Evolutionary conservation across 1,284 basidiomycete genomes (phyloP).

Genomic region (Apiotrichum gamsii): DNA sequence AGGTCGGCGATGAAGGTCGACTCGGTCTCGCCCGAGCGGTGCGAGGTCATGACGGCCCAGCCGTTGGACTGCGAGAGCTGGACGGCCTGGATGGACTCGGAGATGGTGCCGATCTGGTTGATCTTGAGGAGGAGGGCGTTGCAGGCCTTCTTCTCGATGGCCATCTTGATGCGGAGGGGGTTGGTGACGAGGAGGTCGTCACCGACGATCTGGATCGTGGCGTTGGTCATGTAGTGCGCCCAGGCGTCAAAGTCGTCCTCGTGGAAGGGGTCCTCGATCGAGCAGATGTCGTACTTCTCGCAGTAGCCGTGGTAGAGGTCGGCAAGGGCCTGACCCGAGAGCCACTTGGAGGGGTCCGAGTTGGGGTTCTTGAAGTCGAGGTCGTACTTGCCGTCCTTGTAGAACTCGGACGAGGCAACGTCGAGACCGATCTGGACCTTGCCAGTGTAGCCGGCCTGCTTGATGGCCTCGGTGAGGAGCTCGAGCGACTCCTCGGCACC

Average conservation of each 20-base stretch:
- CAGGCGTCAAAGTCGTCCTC: conserved; percentile 99
- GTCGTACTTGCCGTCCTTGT: conserved; percentile 99
- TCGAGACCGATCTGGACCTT: conserved; percentile 99
- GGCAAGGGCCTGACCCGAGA: conserved; percentile 85
- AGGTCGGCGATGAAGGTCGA: conserved; percentile 97
- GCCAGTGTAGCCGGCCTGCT: conserved; percentile 95
- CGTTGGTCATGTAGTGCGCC: conserved; percentile 72
- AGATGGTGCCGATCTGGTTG: conserved; percentile 99
- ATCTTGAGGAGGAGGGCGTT: conserved; percentile 98
- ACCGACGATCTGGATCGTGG: conserved; percentile 72
- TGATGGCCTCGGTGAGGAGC: conserved; percentile 90
- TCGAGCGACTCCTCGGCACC: conserved; percentile 97
- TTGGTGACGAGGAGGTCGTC: conserved; percentile 99
- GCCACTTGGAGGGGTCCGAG: conserved; percentile 94
- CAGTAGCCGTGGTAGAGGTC: conserved; percentile 82
- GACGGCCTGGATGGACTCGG: conserved; percentile 79
- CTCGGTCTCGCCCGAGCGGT: conserved; percentile 95
- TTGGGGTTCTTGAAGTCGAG: conserved; percentile 98
- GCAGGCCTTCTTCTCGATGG: conserved; percentile 99
- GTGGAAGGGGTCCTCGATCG: conserved; percentile 99
- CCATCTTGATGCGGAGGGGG: conserved; percentile 95
- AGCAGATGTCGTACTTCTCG: conserved; percentile 92
- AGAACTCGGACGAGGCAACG: conserved; percentile 99
- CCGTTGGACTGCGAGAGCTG: conserved; percentile 94
- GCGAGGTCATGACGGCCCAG: conserved; percentile 99